Evolutionary conservation across 2,329 filamentous ascomycete genomes (phyloP).

Genomic region (Fusarium burgessii): DNA sequence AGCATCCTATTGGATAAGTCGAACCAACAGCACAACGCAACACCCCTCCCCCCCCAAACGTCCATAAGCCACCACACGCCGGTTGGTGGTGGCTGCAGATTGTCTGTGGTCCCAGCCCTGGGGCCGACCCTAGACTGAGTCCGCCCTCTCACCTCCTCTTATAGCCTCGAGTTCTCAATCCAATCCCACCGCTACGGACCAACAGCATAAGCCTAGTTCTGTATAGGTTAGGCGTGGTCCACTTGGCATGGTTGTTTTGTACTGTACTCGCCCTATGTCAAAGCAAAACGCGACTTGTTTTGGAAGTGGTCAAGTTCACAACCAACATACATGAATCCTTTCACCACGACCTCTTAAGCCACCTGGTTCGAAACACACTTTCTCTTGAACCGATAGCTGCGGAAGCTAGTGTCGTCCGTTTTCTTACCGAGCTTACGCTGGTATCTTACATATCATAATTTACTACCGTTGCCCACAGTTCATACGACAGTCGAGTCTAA

Average conservation of each 20-base stretch:
- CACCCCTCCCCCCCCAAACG: constrained; percentile 26
- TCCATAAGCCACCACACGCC: not conserved
- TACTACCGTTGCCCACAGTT: not conserved
- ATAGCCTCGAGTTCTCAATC: constrained; percentile 1
- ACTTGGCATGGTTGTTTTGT: constrained; percentile 11
- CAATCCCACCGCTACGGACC: constrained; percentile 39
- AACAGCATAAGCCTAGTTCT: constrained; percentile 36
- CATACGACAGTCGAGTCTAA: not conserved
- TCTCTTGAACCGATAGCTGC: not conserved
- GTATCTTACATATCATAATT: not conserved
- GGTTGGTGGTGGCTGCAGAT: constrained; percentile 34
- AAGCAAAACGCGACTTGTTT: constrained; percentile 37
- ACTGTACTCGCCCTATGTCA: constrained; percentile 26
- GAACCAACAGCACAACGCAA: constrained; percentile 32
- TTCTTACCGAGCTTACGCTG: not conserved
- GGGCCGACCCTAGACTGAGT: constrained; percentile 41
- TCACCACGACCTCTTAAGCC: constrained; percentile 22
- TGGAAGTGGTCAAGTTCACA: constrained; percentile 11
- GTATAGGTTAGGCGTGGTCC: constrained; percentile 20
- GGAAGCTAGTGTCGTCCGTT: not conserved
- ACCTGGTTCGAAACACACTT: not conserved
- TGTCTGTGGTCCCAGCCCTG: constrained; percentile 36
- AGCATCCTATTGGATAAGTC: constrained; percentile 16
- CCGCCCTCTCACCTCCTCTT: constrained; percentile 15
- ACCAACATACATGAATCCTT: constrained; percentile 31